phyloP scores from a whole-genome alignment of 345 rosid species.

The Hypericum perforatum region DNA sequence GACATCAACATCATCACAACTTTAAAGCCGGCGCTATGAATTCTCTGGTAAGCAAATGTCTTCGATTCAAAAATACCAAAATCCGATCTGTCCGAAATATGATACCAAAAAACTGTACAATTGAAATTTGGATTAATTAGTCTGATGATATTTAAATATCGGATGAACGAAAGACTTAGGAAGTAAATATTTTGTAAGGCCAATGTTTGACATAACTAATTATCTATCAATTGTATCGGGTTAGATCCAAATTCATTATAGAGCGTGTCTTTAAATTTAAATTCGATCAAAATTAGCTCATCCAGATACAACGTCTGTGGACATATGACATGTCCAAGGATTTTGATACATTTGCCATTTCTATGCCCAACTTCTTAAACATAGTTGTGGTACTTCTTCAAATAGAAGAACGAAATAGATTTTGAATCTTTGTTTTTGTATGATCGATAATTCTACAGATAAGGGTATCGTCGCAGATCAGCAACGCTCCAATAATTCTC shows the following conservation, averaged over 20 bases:
- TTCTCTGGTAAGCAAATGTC: constrained; percentile 37
- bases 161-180: no score
- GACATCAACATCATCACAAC: constrained; percentile 52
- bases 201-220: no score
- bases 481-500: constrained; percentile 45
- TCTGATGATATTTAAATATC: neutral
- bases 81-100: neutral
- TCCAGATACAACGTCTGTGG: no score
- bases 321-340: neutral
- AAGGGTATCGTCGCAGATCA: constrained; percentile 56
- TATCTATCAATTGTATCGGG: no score
- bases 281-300: no score
- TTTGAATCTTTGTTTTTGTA: no score
- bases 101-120: neutral
- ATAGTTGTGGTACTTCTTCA: no score
- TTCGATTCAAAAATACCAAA: neutral
- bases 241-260: no score
- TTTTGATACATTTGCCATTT: neutral
- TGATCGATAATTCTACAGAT: constrained; percentile 24
- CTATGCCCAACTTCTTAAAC: no score
- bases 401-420: no score
- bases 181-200: no score
- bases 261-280: no score
- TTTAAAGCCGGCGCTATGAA: constrained; percentile 92
- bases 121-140: neutral